Conservation (phyloP, 306 rosid species). For the Prunus campanulata region DNA sequence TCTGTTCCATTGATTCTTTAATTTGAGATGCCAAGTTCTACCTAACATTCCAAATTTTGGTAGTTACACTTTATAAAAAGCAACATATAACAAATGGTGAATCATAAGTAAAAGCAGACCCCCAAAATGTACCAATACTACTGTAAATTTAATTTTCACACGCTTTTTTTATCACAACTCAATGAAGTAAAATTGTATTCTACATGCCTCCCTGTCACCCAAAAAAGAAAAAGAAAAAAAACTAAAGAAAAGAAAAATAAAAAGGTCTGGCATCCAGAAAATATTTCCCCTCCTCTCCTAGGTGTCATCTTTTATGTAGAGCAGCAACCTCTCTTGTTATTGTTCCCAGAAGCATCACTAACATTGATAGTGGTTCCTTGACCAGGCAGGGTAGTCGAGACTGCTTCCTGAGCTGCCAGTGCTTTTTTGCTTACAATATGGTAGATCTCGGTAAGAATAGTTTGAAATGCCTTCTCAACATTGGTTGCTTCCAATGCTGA, state of each 20-base stretch:
- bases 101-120: constrained; percentile 34
- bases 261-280: constrained; percentile 37
- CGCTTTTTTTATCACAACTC: constrained; percentile 51
- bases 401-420: constrained; percentile 95
- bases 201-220: constrained; percentile 64
- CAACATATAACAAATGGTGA: constrained; percentile 40
- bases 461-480: constrained; percentile 94
- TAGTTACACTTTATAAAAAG: constrained; percentile 33
- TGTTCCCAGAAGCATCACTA: constrained; percentile 53
- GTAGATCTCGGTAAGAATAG: constrained; percentile 87
- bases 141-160: constrained; percentile 50
- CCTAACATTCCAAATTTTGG: constrained; percentile 32
- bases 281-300: constrained; percentile 13
- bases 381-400: constrained; percentile 58
- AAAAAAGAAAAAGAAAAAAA: constrained; percentile 18
- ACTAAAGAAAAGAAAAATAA: constrained; percentile 18
- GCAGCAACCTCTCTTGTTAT: constrained; percentile 71
- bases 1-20: constrained; percentile 20
- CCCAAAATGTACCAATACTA: constrained; percentile 40
- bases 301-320: constrained; percentile 47
- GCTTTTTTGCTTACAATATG: constrained; percentile 98
- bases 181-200: constrained; percentile 54
- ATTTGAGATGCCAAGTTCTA: constrained; percentile 21
- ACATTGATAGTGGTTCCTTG: constrained; percentile 97
- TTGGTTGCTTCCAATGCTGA: constrained; percentile 96